These are phyloP conservation scores for Boletus rubroflammeus DNA, from an alignment of 768 basidiomycete species.

Conservation along the genomic window DNA sequence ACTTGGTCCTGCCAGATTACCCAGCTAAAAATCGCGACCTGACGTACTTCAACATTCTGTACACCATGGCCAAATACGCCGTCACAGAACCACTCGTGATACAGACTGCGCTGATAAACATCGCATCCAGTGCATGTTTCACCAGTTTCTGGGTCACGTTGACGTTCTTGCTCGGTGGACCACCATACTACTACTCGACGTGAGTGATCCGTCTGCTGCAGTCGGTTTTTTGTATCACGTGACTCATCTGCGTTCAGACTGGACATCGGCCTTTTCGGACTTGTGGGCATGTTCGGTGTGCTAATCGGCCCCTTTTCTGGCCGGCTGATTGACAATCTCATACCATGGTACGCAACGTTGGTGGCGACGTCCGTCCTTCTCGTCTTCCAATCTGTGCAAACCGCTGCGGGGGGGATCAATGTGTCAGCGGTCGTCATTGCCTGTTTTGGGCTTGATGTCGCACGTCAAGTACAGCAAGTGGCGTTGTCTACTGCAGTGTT, in stretches of 20 bases:
- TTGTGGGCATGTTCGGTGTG: constrained; percentile 72
- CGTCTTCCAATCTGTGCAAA: constrained; percentile 58
- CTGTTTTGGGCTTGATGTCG: constrained; percentile 68
- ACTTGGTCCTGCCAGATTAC: constrained; percentile 75
- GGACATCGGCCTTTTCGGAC: constrained; percentile 69
- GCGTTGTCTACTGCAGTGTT: constrained; percentile 59
- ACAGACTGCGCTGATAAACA: constrained; percentile 60
- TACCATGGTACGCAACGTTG: constrained; percentile 77
- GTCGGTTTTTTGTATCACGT: not conserved
- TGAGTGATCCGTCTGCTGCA: constrained; percentile 21
- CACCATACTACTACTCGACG: constrained; percentile 77
- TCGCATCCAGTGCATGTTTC: constrained; percentile 58
- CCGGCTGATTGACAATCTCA: constrained; percentile 60
- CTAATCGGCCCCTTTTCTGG: constrained; percentile 68
- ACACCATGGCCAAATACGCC: constrained; percentile 73
- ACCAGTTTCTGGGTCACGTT: constrained; percentile 68
- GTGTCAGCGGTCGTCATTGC: constrained; percentile 68
- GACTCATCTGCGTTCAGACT: constrained; percentile 28
- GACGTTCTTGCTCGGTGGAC: constrained; percentile 76
- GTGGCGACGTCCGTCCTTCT: constrained; percentile 46
- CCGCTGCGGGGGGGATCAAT: constrained; percentile 64
- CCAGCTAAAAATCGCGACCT: constrained; percentile 67
- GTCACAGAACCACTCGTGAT: constrained; percentile 77
- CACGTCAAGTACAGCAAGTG: constrained; percentile 73
- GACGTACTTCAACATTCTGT: constrained; percentile 65